Conservation (phyloP, 2,329 filamentous ascomycete genomes). For the Venturia asperata region DNA sequence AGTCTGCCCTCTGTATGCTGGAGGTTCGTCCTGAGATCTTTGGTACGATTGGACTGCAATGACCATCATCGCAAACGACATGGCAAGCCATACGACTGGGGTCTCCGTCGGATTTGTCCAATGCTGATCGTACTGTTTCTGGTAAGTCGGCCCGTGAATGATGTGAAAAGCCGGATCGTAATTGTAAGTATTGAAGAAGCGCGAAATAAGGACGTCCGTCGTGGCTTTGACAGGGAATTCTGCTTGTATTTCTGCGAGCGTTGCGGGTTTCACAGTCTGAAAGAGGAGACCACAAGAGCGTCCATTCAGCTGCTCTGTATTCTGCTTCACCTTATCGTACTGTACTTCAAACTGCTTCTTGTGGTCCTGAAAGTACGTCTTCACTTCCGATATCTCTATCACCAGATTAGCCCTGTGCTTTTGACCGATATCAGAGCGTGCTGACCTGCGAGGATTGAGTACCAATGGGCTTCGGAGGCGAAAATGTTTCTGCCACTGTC, state of each 20-base stretch:
- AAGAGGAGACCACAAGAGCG: constrained; percentile 68
- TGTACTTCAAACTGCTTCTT: constrained; percentile 85
- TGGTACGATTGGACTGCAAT: constrained; percentile 73
- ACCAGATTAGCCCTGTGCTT: neutral
- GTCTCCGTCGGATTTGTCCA: constrained; percentile 69
- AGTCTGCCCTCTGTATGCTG: constrained; percentile 65
- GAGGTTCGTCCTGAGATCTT: constrained; percentile 70
- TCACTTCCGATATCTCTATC: constrained; percentile 75
- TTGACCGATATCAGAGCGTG: constrained; percentile 16
- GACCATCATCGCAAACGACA: constrained; percentile 69
- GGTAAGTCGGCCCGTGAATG: constrained; percentile 67
- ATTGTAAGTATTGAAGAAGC: constrained; percentile 85
- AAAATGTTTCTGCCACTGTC: constrained; percentile 43
- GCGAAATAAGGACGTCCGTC: constrained; percentile 75
- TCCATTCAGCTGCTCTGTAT: constrained; percentile 45
- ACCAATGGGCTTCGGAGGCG: constrained; percentile 47
- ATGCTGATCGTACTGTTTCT: constrained; percentile 60
- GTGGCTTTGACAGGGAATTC: constrained; percentile 73
- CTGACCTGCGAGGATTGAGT: constrained; percentile 41
- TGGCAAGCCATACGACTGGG: constrained; percentile 68
- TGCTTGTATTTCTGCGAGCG: constrained; percentile 68
- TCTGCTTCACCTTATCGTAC: constrained; percentile 64
- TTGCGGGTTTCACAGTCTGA: constrained; percentile 60
- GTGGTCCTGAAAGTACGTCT: constrained; percentile 77
- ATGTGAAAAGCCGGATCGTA: constrained; percentile 56